These are phyloP conservation scores for Tolypocladium inflatum DNA, from an alignment of 2,329 filamentous ascomycete species.

Conservation along the genomic window DNA sequence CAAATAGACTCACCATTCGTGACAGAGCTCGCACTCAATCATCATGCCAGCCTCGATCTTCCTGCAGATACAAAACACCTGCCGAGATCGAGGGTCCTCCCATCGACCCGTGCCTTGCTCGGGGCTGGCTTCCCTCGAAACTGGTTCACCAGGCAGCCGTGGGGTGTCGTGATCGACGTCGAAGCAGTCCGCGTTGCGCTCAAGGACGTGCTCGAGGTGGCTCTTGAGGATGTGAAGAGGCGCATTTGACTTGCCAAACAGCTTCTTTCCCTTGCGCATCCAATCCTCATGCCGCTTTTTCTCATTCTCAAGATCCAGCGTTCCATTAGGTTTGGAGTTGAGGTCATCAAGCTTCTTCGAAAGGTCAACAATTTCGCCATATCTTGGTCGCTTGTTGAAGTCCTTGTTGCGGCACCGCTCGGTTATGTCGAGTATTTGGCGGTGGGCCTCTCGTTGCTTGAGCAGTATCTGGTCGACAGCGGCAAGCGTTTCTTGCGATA, in stretches of 20 bases:
- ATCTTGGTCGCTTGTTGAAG: conserved; percentile 72
- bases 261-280: conserved; percentile 96
- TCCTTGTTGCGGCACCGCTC: conserved; percentile 68
- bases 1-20: conserved; percentile 73
- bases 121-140: conserved; percentile 68
- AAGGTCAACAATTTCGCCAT: conserved; percentile 81
- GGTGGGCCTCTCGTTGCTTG: conserved; percentile 91
- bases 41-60: conserved; percentile 94
- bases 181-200: conserved; percentile 85
- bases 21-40: conserved; percentile 97
- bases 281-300: conserved; percentile 95
- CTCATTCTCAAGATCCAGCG: conserved; percentile 86
- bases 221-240: conserved; percentile 90
- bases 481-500: conserved; percentile 69
- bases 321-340: conserved; percentile 86
- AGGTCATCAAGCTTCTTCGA: conserved; percentile 80
- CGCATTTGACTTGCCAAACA: conserved; percentile 97
- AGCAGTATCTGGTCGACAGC: conserved; percentile 85
- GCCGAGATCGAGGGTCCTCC: conserved; percentile 54
- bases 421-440: conserved; percentile 74
- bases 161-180: conserved; percentile 78
- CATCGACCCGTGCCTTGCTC: conserved; percentile 42
- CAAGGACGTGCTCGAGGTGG: conserved; percentile 88
- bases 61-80: conserved; percentile 96
- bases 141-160: conserved; percentile 81